Conservation (phyloP, 164 flowering plant species). For the Aristolochia contorta region DNA sequence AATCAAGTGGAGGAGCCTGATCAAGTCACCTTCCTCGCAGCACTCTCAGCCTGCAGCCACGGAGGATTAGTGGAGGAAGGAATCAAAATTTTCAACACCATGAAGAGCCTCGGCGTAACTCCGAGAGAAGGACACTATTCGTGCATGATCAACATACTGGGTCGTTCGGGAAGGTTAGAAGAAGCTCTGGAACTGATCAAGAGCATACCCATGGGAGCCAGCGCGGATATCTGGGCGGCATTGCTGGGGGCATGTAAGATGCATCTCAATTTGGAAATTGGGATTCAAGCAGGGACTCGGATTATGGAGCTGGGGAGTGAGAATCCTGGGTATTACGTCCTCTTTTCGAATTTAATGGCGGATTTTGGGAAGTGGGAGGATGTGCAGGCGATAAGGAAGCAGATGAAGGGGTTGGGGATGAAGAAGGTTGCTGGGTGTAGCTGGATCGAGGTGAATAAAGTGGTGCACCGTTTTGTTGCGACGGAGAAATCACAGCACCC, state of each 20-base stretch:
- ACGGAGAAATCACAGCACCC: constrained; percentile 15
- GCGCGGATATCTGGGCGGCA: constrained; percentile 20
- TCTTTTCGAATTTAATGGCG: constrained; percentile 22
- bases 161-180: constrained; percentile 18
- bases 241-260: constrained; percentile 22
- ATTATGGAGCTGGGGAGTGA: constrained; percentile 15
- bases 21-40: constrained; percentile 18
- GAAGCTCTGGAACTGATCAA: constrained; percentile 18
- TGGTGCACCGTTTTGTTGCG: constrained; percentile 11
- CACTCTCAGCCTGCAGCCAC: constrained; percentile 27
- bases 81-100: constrained; percentile 19
- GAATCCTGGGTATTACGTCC: constrained; percentile 21
- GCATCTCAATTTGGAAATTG: constrained; percentile 16
- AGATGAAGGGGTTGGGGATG: constrained; percentile 17
- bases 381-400: constrained; percentile 23
- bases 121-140: constrained; percentile 19
- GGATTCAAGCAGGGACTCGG: constrained; percentile 10
- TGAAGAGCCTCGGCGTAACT: constrained; percentile 14
- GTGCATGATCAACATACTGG: constrained; percentile 25
- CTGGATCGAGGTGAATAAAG: constrained; percentile 20
- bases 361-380: constrained; percentile 23
- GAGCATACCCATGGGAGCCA: constrained; percentile 13
- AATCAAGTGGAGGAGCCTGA: constrained; percentile 19
- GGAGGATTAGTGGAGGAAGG: constrained; percentile 25
- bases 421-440: constrained; percentile 21